Evolutionary conservation across 164 flowering plant species (phyloP), one percentile per base, ranked within the genome.

Genomic region (Hamamelis virginiana): DNA sequence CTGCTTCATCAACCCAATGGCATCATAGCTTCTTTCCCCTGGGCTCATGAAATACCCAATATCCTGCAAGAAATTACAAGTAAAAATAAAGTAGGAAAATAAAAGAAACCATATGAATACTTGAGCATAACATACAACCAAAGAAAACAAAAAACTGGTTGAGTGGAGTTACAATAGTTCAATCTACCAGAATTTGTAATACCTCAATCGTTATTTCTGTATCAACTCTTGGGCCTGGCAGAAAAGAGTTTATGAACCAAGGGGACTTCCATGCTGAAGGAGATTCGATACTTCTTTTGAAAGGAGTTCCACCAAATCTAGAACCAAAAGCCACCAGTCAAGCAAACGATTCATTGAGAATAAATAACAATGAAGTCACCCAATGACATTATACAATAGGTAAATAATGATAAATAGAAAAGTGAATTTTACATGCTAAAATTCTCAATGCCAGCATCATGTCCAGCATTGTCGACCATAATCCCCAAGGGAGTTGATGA

Each of bases 261-360:
- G 99, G 99, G 9, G 99, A 96, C 74, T 89, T 93, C 97, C 97
- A 93, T 25, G 97, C 87, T 18, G 98, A 91, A 59, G 99, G 99
- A 61, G 99, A 95, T 46, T 92, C 98, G 28, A 95, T 56, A 60
- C 87, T 85, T 82, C 86, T 84, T 73, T 77, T 90, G 63, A 84
- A 79, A 69, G 97, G 98, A 52, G 99, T 90, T 27, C 74, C 87
- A 23, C 85, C 85, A 75, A 84, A 91, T 72, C 99, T 91, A 70
- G 25, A 70, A 73, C 70, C 52, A 44, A 65, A 33, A 61, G 65
- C 26, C 47, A 62, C 26, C 51, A n/a, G n/a, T n/a, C n/a, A n/a
- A n/a, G n/a, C n/a, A n/a, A n/a, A n/a, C n/a, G n/a, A n/a, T n/a
- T n/a, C n/a, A n/a, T n/a, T n/a, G n/a, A n/a, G n/a, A n/a, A n/a